These are phyloP conservation scores for Begonia masoniana DNA, from an alignment of 306 rosid species.

Conservation along the genomic window DNA sequence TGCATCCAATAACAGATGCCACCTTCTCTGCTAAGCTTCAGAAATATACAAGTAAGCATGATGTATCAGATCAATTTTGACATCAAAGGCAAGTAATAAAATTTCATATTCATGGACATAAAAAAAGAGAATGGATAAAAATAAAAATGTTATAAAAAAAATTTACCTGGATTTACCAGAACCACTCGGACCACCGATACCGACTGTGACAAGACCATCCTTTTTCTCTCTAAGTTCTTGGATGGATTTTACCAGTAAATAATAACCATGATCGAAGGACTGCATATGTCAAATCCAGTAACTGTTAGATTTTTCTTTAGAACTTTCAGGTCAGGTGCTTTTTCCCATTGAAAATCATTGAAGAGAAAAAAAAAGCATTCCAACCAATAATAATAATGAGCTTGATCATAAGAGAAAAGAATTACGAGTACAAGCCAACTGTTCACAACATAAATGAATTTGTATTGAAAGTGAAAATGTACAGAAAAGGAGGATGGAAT, in stretches of 20 bases:
- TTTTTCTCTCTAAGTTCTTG: conserved; percentile 96
- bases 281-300: conserved; percentile 26
- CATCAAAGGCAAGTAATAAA: conserved; percentile 10
- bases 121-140: not conserved
- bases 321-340: too few species aligned
- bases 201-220: conserved; percentile 77
- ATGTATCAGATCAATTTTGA: conserved; percentile 15
- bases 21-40: conserved; percentile 99
- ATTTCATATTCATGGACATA: not conserved
- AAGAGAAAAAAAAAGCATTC: too few species aligned
- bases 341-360: too few species aligned
- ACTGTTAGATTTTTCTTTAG: too few species aligned
- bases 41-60: conserved; percentile 20
- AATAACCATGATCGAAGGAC: conserved; percentile 97
- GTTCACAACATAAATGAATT: too few species aligned
- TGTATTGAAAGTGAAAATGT: too few species aligned
- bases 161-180: conserved; percentile 88
- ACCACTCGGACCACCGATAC: conserved; percentile 97
- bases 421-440: too few species aligned
- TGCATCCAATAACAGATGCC: conserved; percentile 92
- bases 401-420: too few species aligned
- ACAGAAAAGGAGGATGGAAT: too few species aligned
- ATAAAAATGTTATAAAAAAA: not conserved
- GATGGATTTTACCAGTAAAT: conserved; percentile 82
- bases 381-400: too few species aligned